These are phyloP conservation scores for Paramecium tetraurelia DNA, from an alignment of 73 alveolate species.

Conservation along the genomic window DNA sequence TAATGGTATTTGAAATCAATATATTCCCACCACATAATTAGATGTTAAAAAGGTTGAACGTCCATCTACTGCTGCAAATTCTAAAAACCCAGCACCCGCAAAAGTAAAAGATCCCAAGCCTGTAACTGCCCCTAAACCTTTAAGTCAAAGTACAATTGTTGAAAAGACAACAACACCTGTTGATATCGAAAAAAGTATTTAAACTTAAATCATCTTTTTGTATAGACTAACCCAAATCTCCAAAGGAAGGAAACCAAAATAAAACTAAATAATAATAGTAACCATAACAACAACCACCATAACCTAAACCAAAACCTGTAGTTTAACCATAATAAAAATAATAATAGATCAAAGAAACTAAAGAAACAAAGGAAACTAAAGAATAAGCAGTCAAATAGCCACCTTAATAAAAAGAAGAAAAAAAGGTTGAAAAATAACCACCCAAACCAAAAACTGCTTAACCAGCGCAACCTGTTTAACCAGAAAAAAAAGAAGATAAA, in stretches of 20 bases:
- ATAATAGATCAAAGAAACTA: background rate
- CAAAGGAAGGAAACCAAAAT: background rate
- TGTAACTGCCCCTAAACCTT: background rate
- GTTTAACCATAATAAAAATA: background rate
- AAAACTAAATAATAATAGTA: background rate
- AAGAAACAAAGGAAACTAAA: background rate
- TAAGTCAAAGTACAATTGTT: conserved; percentile 24
- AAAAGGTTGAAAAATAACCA: background rate
- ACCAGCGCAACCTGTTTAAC: background rate
- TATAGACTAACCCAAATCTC: conserved; percentile 1
- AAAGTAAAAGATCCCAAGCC: background rate
- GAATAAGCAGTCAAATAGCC: background rate
- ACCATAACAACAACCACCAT: background rate
- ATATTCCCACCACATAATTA: background rate
- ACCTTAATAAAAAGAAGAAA: background rate
- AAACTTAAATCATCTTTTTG: background rate
- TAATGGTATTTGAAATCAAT: conserved; percentile 6
- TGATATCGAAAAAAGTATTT: background rate
- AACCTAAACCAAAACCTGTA: background rate
- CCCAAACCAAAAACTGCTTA: background rate
- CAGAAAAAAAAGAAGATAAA: background rate
- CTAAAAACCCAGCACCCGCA: background rate
- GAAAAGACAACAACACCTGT: conserved; percentile 23
- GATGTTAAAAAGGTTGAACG: background rate
- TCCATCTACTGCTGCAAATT: background rate